These are phyloP conservation scores for Phytophthora kernoviae DNA, from an alignment of 352 stramenopile genomes.

Conservation along the genomic window DNA sequence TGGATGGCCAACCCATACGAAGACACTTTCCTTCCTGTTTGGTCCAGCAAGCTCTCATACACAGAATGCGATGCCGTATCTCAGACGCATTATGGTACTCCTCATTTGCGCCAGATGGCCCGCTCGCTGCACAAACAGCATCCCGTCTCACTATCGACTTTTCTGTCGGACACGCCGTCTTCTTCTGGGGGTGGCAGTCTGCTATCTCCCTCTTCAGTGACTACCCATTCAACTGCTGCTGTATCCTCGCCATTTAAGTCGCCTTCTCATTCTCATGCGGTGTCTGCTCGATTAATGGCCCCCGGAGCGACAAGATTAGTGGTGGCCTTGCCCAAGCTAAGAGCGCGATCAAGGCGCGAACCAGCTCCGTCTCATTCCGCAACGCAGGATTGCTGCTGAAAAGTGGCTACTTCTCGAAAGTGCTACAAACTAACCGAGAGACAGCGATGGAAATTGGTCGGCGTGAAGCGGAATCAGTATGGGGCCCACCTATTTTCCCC, in stretches of 20 bases:
- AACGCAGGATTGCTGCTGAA: constrained; percentile 58
- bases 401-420: constrained; percentile 53
- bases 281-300: constrained; percentile 10
- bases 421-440: constrained; percentile 21
- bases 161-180: constrained; percentile 33
- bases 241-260: constrained; percentile 20
- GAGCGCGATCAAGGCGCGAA: constrained; percentile 36
- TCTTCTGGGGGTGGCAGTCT: constrained; percentile 8
- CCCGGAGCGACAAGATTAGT: constrained; percentile 10
- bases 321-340: constrained; percentile 5
- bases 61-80: constrained; percentile 54
- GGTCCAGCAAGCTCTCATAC: constrained; percentile 68
- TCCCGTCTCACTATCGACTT: constrained; percentile 40
- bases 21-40: constrained; percentile 65
- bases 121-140: constrained; percentile 63
- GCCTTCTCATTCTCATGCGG: constrained; percentile 24
- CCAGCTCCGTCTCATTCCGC: constrained; percentile 48
- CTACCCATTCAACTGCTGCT: constrained; percentile 10
- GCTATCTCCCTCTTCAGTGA: constrained; percentile 7
- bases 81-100: constrained; percentile 18
- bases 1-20: constrained; percentile 63
- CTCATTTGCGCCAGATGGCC: constrained; percentile 32
- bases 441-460: constrained; percentile 5
- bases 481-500: constrained; percentile 49
- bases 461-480: constrained; percentile 40